Base-by-base conservation (phyloP, 2,329 filamentous ascomycete species). In the Colletotrichum sp. region DNA sequence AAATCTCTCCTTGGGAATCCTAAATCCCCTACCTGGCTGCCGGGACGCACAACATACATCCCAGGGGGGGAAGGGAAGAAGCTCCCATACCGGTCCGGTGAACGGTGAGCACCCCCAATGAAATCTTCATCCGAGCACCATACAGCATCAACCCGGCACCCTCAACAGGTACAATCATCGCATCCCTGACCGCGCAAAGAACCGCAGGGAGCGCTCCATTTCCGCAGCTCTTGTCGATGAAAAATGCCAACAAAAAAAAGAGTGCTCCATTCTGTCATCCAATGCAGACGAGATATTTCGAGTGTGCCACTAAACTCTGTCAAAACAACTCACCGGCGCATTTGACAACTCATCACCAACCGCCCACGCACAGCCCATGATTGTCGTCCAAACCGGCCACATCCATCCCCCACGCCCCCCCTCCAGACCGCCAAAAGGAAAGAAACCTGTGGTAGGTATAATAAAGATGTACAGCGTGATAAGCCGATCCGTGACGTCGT, bases 401-500 rank as follows among this genome's bases (percentile, higher is more conserved):
- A n/a, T 18, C 28, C 10, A 32, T 61, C 8, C 28, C 58, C 56
- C 26, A 60, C 21, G 61, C 62, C 52, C 43, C 16, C 48, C 26
- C 13, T 24, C 32, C 24, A 69, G 32, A 60, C 66, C 52, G 34
- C 34, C 55, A 43, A 18, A 26, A 66, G 26, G 24, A 58, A 58
- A 18, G 21, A 28, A 28, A 58, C 24, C 43, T 13, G n/a, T 52
- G 43, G 43, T 13, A 52, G 10, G 43, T 52, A 52, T 13, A 28
- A 67, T 56, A 67, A 36, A 36, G 67, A 70, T 70, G 56, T 38
- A 34, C 56, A 43, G 67, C 36, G 6, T 24, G 52, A 55, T 28
- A 58, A 24, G 66, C 32, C 66, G 66, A 68, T 68, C 66, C 38
- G 69, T 75, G 73, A 75, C 73, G 64, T 72, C 26, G 69, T 52